Evolutionary conservation across 208 protist genomes (phyloP), one percentile per base, ranked within the genome.

Genomic region (Crithidia acanthocephali): DNA sequence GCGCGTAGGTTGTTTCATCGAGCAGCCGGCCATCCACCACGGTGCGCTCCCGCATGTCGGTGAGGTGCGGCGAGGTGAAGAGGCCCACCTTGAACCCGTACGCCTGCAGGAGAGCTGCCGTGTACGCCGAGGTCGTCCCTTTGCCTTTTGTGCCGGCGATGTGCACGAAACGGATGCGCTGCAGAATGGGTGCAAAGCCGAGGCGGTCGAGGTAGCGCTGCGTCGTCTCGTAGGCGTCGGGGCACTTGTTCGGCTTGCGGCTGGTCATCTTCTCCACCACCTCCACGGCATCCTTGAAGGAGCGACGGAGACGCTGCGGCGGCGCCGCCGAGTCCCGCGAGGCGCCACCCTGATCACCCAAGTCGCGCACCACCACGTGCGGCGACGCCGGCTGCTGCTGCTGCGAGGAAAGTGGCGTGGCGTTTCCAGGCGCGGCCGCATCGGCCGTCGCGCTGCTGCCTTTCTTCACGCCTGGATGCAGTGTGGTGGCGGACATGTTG

Each of bases 81-180:
- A 97, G 78, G 7, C 90, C 95, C 33, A 95, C 92, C 57, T 90
- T 91, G 55, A 92, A 87, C 6, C 93, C 95, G 56, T 94, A 87
- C 1, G 80, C 72, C 71, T 88, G 79, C 60, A 98, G 79, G 27
- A 98, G 83, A 3, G 81, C 79, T 7, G 90, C 74, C 5, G 84
- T 95, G 80, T 95, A 97, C 13, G 86, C 77, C 11, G 85, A 81
- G 9, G 92, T 96, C 0, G 90, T 95, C 25, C 95, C 95, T 59
- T 98, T 98, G 7, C 95, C 95, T 56, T 98, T 98, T 1, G 95
- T 98, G 48, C 95, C 95, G 30, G 95, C 88, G 13, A 98, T 80
- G 68, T 98, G 95, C 22, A 98, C 90, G 72, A 95, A 91, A 61
- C 98, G 95, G 71, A 99, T 90, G 68, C 92, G 90, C 32, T 94